A percentile compares a stretch with the other conserved stretches of the same genome.
Conservation (phyloP, 805 yeast species). For the Ogataea glucozyma region DNA sequence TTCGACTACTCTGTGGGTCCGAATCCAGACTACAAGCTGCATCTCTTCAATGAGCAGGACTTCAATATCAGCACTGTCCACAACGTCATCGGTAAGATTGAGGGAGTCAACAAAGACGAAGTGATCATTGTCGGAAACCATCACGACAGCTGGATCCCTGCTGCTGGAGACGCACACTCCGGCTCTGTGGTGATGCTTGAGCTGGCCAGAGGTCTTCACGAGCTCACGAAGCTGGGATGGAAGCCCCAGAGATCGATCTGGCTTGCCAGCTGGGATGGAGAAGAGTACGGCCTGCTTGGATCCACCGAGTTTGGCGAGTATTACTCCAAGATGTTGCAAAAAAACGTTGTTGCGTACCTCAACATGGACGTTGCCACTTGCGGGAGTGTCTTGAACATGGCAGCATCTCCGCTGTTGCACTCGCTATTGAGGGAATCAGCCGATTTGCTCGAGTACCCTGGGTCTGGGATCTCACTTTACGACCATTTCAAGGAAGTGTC, state of each 20-base stretch:
- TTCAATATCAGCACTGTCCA: conserved; percentile 61
- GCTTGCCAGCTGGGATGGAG: conserved; percentile 82
- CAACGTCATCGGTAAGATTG: conserved; percentile 62
- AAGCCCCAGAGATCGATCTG: conserved; percentile 69
- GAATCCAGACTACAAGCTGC: conserved; percentile 42
- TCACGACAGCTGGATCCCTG: conserved; percentile 79
- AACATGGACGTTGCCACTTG: conserved; percentile 67
- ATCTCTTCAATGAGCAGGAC: conserved; percentile 60
- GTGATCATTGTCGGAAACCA: conserved; percentile 72
- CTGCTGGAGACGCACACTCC: conserved; percentile 78
- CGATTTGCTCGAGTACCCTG: conserved; percentile 49
- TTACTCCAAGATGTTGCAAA: conserved; percentile 44
- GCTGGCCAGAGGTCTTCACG: conserved; percentile 58
- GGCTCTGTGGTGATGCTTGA: conserved; percentile 70
- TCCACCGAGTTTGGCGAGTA: conserved; percentile 79
- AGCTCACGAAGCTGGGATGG: conserved; percentile 60
- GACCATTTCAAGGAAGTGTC: conserved; percentile 39
- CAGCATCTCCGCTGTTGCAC: conserved; percentile 61
- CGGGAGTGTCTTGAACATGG: conserved; percentile 53
- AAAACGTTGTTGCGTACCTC: conserved; percentile 62
- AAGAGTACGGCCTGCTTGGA: conserved; percentile 70
- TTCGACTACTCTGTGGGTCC: conserved; percentile 40
- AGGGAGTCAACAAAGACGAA: conserved; percentile 55
- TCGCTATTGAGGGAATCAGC: conserved; percentile 46
- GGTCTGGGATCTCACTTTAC: conserved; percentile 31